These are phyloP conservation scores for Apostasia ramifera DNA, from an alignment of 106 monocot species.

Conservation along the genomic window DNA sequence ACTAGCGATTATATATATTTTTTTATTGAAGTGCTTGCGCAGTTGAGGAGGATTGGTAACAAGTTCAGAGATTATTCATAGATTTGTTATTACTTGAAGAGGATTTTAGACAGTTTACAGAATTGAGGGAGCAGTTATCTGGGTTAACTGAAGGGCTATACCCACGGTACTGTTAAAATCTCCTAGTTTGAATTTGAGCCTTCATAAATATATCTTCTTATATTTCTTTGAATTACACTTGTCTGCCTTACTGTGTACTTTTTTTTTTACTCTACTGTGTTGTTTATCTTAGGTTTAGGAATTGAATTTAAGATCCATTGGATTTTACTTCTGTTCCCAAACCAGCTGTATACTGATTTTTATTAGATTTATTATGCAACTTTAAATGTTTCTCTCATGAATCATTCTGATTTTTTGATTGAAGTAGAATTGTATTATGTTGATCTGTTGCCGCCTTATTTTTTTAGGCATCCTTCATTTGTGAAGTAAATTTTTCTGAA, in stretches of 20 bases:
- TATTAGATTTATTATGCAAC: no score
- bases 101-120: background rate
- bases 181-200: background rate
- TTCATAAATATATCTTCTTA: background rate
- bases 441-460: no score
- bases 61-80: background rate
- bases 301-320: background rate
- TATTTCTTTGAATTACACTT: background rate
- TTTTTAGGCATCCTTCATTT: no score
- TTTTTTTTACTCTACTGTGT: background rate
- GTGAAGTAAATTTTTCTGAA: no score
- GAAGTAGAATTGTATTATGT: no score
- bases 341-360: no score
- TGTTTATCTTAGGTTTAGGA: background rate
- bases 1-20: background rate
- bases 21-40: background rate
- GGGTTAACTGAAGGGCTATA: background rate
- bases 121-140: background rate
- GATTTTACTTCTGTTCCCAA: background rate
- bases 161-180: no score
- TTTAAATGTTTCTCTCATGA: no score
- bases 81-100: background rate
- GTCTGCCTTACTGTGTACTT: background rate
- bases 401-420: no score
- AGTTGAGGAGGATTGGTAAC: background rate